A percentile compares a stretch with the other conserved stretches of the same genome.
Conservation (phyloP, 139 green algal genomes). For the Micromonas pusilla region DNA sequence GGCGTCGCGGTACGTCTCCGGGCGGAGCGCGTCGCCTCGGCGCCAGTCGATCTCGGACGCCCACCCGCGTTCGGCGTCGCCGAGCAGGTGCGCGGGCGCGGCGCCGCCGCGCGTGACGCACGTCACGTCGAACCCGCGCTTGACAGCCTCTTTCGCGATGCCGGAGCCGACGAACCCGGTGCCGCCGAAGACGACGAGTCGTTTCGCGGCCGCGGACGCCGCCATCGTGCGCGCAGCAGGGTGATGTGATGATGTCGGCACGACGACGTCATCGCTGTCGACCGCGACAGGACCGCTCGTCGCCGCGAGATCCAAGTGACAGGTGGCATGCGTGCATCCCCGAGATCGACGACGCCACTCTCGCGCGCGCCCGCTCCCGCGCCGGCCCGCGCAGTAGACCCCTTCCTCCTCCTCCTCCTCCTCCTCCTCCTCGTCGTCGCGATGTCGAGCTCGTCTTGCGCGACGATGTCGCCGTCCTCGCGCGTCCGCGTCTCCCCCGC, state of each 20-base stretch:
- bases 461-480: no score
- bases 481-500: no score
- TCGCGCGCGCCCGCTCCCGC: no score
- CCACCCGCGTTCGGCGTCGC: no score
- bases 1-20: not conserved
- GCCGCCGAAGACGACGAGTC: conserved; percentile 6
- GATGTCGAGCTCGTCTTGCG: no score
- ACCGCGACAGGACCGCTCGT: no score
- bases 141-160: conserved; percentile 12
- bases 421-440: no score
- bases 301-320: no score
- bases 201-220: not conserved
- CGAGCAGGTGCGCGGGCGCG: not conserved
- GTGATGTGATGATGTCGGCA: not conserved
- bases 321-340: no score
- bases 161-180: conserved; percentile 13
- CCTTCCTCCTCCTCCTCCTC: no score
- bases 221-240: not conserved
- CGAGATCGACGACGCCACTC: no score
- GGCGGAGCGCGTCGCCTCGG: not conserved
- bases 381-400: no score
- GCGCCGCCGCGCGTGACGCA: not conserved
- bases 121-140: not conserved
- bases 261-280: not conserved
- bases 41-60: not conserved